These are phyloP conservation scores for Schizothecium vesticola DNA, from an alignment of 495 filamentous ascomycete species.

Conservation along the genomic window DNA sequence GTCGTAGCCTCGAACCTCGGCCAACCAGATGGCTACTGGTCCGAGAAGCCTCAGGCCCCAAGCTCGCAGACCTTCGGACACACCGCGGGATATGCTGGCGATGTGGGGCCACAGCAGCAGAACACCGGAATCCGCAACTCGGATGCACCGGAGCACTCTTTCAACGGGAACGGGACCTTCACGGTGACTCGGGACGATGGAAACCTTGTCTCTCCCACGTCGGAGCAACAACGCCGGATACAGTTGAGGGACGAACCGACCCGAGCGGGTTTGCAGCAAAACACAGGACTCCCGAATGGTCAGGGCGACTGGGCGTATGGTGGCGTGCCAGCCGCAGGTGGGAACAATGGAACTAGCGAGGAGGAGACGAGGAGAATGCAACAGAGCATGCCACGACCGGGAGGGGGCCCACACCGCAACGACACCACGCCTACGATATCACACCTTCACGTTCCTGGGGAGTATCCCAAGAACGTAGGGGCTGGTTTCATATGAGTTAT, in stretches of 20 bases:
- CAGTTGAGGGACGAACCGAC: neutral
- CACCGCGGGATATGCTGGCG: neutral
- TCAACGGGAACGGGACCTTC: neutral
- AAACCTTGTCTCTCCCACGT: neutral
- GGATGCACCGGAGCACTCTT: neutral
- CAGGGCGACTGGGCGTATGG: neutral
- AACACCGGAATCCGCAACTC: neutral
- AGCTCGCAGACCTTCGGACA: neutral
- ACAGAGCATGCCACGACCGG: constrained; percentile 12
- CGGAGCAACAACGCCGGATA: neutral
- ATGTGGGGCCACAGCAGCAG: neutral
- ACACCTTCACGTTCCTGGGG: constrained; percentile 52
- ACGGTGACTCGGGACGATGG: neutral
- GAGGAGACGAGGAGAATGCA: neutral
- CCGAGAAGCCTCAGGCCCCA: neutral
- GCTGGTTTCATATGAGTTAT: neutral
- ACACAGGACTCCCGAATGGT: neutral
- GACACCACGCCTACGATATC: constrained; percentile 29
- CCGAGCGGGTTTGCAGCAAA: neutral
- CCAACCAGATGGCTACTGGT: neutral
- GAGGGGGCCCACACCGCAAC: constrained; percentile 11
- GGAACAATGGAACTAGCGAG: neutral
- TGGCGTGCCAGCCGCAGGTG: neutral
- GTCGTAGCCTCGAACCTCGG: neutral
- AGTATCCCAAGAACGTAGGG: constrained; percentile 42